A percentile compares a stretch with the other conserved stretches of the same genome.
phyloP scores from a whole-genome alignment of 805 yeast species.

The Candida sithepensis region DNA sequence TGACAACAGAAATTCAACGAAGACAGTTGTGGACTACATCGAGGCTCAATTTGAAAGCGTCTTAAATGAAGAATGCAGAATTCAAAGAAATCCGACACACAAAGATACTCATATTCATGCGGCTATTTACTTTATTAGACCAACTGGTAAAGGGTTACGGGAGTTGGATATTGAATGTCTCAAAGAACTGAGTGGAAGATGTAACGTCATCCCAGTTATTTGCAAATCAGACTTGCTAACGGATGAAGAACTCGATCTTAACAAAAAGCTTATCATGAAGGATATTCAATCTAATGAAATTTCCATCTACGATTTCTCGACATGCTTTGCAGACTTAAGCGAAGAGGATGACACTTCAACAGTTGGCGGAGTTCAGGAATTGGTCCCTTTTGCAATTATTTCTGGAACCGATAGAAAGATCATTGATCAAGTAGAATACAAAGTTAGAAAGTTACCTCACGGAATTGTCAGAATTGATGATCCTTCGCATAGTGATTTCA shows the following conservation, averaged over 20 bases:
- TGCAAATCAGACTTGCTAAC: constrained; percentile 77
- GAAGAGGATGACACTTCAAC: constrained; percentile 16
- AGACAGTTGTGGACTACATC: constrained; percentile 59
- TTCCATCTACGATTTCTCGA: constrained; percentile 28
- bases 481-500: constrained; percentile 75
- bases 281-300: constrained; percentile 31
- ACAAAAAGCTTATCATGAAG: constrained; percentile 44
- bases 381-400: constrained; percentile 84
- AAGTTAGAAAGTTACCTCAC: constrained; percentile 84
- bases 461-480: constrained; percentile 82
- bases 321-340: constrained; percentile 29
- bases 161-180: constrained; percentile 70
- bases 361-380: constrained; percentile 17
- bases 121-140: constrained; percentile 77
- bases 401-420: constrained; percentile 75
- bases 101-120: constrained; percentile 77
- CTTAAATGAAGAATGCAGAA: constrained; percentile 70
- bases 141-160: constrained; percentile 60
- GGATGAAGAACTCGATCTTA: constrained; percentile 42
- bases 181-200: constrained; percentile 63
- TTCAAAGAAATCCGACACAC: constrained; percentile 38
- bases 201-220: constrained; percentile 78
- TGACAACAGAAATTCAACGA: constrained; percentile 60
- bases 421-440: constrained; percentile 65
- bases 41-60: constrained; percentile 72